These are phyloP conservation scores for Solanum chiquidenum DNA, from an alignment of 257 asterid species.

Conservation along the genomic window DNA sequence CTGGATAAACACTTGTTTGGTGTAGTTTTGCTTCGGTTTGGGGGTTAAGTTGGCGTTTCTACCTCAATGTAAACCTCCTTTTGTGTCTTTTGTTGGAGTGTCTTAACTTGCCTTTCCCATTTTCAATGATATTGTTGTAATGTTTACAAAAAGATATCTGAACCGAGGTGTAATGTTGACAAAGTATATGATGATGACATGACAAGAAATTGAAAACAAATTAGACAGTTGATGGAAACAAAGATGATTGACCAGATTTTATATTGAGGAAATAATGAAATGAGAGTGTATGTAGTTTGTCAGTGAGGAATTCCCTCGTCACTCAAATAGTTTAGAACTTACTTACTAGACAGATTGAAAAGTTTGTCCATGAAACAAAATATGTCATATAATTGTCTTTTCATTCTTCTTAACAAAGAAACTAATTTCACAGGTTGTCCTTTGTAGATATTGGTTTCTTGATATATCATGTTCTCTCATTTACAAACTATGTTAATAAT, in stretches of 20 bases:
- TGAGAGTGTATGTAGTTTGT: neutral
- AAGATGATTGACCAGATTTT: neutral
- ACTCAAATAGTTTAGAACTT: neutral
- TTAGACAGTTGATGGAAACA: neutral
- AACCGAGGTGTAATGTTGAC: neutral
- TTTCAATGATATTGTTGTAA: neutral
- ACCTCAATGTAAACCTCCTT: neutral
- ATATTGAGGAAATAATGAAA: neutral
- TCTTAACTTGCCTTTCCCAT: neutral
- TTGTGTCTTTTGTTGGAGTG: neutral
- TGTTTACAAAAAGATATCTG: neutral
- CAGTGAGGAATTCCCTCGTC: neutral
- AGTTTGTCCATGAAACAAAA: neutral
- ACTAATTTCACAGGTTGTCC: neutral
- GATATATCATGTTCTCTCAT: neutral
- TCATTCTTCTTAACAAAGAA: neutral
- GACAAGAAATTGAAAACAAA: too few relatives aligned
- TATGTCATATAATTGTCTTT: neutral
- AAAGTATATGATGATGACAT: neutral
- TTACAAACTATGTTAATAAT: neutral
- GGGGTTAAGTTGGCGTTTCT: neutral
- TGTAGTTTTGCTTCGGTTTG: neutral
- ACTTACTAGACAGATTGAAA: neutral
- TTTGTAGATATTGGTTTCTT: neutral
- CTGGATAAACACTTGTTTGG: neutral